Evolutionary conservation across 1,139 yeast species (phyloP).

Genomic region (Kluyveromyces sp.): DNA sequence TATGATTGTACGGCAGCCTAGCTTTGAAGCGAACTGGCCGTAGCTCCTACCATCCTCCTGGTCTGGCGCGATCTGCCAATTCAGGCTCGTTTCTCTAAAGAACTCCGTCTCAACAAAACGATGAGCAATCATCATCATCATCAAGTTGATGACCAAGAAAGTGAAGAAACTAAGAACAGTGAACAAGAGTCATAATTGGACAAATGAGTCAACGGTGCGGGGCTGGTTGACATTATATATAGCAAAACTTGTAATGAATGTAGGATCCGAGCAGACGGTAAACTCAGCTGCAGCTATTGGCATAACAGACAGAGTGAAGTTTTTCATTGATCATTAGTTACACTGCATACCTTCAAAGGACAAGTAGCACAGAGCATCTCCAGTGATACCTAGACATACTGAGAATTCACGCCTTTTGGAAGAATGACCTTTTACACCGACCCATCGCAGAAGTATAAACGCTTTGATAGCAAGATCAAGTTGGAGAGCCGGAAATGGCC

Average conservation of each 20-base stretch:
- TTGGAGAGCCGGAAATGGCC: constrained; percentile 73
- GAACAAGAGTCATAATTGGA: background rate
- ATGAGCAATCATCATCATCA: background rate
- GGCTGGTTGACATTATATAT: background rate
- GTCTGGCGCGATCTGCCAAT: too few species aligned
- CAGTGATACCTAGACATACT: background rate
- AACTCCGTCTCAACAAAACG: background rate
- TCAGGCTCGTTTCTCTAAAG: background rate
- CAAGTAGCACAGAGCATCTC: background rate
- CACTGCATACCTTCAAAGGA: background rate
- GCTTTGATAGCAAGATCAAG: constrained; percentile 47
- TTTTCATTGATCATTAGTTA: background rate
- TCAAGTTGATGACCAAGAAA: background rate
- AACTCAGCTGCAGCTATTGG: background rate
- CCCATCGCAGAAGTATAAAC: constrained; percentile 56
- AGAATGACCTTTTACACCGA: constrained; percentile 39
- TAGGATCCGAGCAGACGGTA: too few species aligned
- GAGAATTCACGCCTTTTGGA: background rate
- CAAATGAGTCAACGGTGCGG: background rate
- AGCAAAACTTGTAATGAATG: too few species aligned
- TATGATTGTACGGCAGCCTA: too few species aligned
- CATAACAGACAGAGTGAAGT: background rate
- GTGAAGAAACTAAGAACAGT: background rate
- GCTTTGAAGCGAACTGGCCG: too few species aligned
- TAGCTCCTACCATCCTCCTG: too few species aligned